Base-by-base conservation (phyloP, 768 basidiomycete genomes). In the Coprinopsis sp. region DNA sequence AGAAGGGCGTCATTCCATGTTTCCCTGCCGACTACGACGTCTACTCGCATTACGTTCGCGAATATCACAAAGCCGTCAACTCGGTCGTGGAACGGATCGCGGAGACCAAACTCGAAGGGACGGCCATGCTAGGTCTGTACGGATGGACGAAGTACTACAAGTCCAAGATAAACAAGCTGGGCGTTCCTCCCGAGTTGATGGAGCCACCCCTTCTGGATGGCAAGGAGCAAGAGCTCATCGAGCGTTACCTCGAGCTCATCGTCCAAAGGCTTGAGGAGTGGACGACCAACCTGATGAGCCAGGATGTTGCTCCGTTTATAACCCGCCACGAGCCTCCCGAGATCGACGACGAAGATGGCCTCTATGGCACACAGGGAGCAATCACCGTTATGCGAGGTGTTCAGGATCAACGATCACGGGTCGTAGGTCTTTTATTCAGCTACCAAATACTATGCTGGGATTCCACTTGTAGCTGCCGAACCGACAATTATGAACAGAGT, bases 101-200 rank as follows among this genome's bases (percentile, higher is more conserved):
- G 21, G 73, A 71, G 4, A 74, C 82, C 0, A 87, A 84, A 34
- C 86, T 89, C 2, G 94, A 93, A 46, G 95, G 95, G n/a, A 87
- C 82, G 55, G 78, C 83, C 14, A 73, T 98, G 22, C 79, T 99
- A 2, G 76, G 81, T 19, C 76, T 99, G 21, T 88, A 91, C 54
- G 88, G 86, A 4, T 97, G 93, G 92, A 75, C 96, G 41, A 98
- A 97, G 67, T 88, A 97, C 60, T 97, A 98, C 72, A 85, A 87
- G 68, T 78, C 81, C 60, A 89, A 81, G 58, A 97, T 97, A 93
- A 91, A 91, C 64, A 93, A 97, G 57, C 81, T 98, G 41, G 81
- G 84, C 37, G 75, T 98, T 21, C 76, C 91, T 0, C 69, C 81
- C 0, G 91, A 91, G 33, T 77, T 88, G 41, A 70, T 96, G 25